Conservation (phyloP, 73 alveolate species). For the Breviolum minutum region DNA sequence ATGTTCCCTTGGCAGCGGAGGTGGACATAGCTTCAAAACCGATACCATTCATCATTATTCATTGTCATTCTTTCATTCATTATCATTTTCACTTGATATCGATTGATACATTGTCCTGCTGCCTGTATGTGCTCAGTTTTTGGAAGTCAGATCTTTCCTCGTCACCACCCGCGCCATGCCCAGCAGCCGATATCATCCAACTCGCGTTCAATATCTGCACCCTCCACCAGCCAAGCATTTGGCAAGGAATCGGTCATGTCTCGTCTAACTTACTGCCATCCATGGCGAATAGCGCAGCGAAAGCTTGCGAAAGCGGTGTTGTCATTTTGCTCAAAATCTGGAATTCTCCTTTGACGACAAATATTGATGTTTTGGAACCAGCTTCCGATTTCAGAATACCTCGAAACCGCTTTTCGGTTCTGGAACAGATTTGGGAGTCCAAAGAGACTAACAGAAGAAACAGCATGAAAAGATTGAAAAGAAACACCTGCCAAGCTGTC, state of each 20-base stretch:
- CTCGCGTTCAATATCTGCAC: slow-evolving; percentile 77
- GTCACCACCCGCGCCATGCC: not conserved
- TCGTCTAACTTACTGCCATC: not conserved
- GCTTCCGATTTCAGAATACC: too few relatives aligned
- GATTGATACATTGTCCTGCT: not conserved
- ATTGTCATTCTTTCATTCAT: not conserved
- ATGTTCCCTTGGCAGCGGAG: slow-evolving; percentile 37
- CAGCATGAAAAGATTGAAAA: too few relatives aligned
- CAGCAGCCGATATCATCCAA: slow-evolving; percentile 64
- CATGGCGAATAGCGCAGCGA: too few relatives aligned
- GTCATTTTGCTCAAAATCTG: too few relatives aligned
- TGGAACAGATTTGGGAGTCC: too few relatives aligned
- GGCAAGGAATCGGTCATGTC: slow-evolving; percentile 1
- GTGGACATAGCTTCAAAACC: not conserved
- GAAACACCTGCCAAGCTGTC: too few relatives aligned
- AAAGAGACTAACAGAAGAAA: too few relatives aligned
- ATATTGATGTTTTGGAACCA: too few relatives aligned
- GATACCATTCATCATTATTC: not conserved
- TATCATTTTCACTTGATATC: not conserved
- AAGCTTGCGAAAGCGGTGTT: too few relatives aligned
- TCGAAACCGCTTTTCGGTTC: too few relatives aligned
- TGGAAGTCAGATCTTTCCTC: not conserved
- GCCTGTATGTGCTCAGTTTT: too few relatives aligned
- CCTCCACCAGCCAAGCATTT: slow-evolving; percentile 83
- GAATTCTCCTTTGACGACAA: too few relatives aligned